Evolutionary conservation across 768 basidiomycete genomes (phyloP), one percentile per base, ranked within the genome.

Genomic region (Cubamyces lactineus): DNA sequence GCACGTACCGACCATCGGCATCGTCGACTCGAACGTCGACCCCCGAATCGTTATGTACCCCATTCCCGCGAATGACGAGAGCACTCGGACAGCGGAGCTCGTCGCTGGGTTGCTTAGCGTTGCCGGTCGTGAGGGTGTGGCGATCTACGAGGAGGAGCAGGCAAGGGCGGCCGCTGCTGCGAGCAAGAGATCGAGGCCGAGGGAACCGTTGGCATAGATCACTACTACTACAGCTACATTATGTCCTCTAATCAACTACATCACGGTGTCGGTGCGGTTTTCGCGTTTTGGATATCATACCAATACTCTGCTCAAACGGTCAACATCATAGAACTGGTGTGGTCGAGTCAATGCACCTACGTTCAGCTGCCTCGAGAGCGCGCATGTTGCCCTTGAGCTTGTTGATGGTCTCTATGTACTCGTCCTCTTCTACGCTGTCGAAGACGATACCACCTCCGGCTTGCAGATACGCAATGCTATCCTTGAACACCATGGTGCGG

Each of bases 11-110:
- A 98, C 97, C 1, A 87, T 98, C 62, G 97, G 89, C 38, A 87
- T 98, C 62, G 86, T 96, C 56, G 97, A 99, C 75, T 93, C 95
- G 21, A 94, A 99, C 72, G 91, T 87, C 45, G 97, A 99, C 76
- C 97, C 97, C 5, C 87, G 97, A 24, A 82, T 94, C 41, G 96
- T 99, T 64, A 97, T 98, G 84, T 98, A 97, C 74, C 91, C 97
- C 45, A 98, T 99, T 70, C 96, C 95, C 0, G 95, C 93, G n/a
- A 99, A 98, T 74, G 94, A 96, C 76, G 97, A 99, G 76, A 94
- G 86, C 71, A 83, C 89, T 11, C 84, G 95, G 48, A 90, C 95
- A 16, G 93, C 94, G 46, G 96, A 98, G 70, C 78, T 99, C 43
- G 84, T 99, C 59, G 86, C 89, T 1, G 96, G 96, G 12, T 85